phyloP scores from a whole-genome alignment of 106 monocot genomes.

The Acorus calamus region DNA sequence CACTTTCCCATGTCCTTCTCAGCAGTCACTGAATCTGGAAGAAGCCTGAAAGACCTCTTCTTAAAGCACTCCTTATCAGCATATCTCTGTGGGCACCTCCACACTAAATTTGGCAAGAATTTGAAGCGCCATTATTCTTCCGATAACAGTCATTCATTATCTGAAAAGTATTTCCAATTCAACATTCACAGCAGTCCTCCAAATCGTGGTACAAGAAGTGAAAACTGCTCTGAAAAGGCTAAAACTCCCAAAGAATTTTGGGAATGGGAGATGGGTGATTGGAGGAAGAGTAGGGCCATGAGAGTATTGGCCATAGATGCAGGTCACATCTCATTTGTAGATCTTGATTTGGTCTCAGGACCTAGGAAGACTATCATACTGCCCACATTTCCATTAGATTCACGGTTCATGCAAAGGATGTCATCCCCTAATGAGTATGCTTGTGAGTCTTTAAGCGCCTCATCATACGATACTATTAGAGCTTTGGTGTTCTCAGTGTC shows the following conservation, averaged over 20 bases:
- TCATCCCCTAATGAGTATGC: conserved; percentile 43
- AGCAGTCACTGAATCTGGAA: conserved; percentile 51
- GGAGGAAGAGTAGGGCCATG: conserved; percentile 73
- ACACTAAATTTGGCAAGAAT: conserved; percentile 82
- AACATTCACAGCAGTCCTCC: conserved; percentile 48
- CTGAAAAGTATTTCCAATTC: conserved; percentile 47
- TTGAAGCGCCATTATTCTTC: conserved; percentile 60
- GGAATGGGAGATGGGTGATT: conserved; percentile 99
- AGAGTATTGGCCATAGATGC: conserved; percentile 82
- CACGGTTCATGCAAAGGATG: conserved; percentile 77
- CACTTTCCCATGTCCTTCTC: conserved; percentile 94
- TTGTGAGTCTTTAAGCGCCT: conserved; percentile 31
- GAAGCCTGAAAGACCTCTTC: conserved; percentile 64
- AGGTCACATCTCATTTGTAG: conserved; percentile 75
- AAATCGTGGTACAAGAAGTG: not conserved
- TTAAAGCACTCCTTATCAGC: conserved; percentile 78
- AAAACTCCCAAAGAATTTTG: conserved; percentile 60
- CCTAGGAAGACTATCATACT: conserved; percentile 56
- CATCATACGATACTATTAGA: conserved; percentile 51
- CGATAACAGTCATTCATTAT: conserved; percentile 12
- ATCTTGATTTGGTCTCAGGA: conserved; percentile 52
- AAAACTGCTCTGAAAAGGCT: conserved; percentile 35
- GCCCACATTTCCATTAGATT: conserved; percentile 86
- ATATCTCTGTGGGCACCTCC: conserved; percentile 95
- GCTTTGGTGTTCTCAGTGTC: conserved; percentile 70